Conservation (phyloP, 305 asterid species). For the Euphrasia arctica region DNA sequence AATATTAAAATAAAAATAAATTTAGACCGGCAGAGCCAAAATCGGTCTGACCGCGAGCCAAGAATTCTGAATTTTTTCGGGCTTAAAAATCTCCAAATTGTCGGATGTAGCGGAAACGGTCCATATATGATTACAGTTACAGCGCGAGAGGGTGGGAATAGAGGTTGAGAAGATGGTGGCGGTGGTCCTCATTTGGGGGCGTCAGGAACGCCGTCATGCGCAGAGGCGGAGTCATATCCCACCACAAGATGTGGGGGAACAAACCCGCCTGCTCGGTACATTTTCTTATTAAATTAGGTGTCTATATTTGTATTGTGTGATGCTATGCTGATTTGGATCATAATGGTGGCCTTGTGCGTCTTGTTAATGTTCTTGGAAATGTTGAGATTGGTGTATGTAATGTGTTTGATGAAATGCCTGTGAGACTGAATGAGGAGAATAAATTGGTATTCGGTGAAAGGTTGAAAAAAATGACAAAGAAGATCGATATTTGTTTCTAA, state of each 20-base stretch:
- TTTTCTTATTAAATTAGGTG: conserved; percentile 57
- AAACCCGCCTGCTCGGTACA: conserved; percentile 61
- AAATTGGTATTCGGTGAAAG: neutral
- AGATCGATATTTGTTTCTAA: neutral
- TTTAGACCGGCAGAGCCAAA: no score
- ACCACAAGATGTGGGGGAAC: conserved; percentile 64
- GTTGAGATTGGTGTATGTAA: conserved; percentile 25
- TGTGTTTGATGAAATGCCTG: conserved; percentile 34
- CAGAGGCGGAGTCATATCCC: no score
- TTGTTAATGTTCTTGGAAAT: neutral
- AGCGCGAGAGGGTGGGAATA: conserved; percentile 37
- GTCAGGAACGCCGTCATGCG: no score
- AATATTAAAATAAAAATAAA: no score
- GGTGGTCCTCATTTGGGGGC: conserved; percentile 80
- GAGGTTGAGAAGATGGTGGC: conserved; percentile 82
- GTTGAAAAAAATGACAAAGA: neutral
- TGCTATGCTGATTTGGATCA: conserved; percentile 16
- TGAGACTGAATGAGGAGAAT: conserved; percentile 19
- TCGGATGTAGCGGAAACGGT: no score
- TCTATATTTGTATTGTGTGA: conserved; percentile 50
- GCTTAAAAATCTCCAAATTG: no score
- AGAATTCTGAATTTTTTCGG: no score
- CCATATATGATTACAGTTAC: no score
- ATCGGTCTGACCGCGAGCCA: no score
- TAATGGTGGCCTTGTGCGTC: neutral